Evolutionary conservation across 108 stramenopile genomes (phyloP), one percentile per base, ranked within the genome.

Genomic region (Schizochytrium sp.): DNA sequence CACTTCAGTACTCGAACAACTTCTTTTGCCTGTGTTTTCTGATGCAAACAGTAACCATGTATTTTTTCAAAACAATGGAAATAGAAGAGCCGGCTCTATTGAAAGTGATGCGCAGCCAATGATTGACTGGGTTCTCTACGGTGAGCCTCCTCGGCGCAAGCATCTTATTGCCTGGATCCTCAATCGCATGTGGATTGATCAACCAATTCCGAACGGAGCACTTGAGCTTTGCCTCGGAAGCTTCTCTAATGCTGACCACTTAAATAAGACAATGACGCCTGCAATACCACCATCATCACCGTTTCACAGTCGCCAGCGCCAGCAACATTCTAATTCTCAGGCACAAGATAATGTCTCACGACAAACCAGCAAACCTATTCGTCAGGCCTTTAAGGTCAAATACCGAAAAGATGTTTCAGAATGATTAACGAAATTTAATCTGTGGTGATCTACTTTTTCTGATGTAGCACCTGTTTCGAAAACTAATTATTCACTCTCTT

Each of bases 141-240:
- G 76, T 53, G 53, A 83, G 76, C 76, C 76, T 5, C 76, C 76
- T 10, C 76, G 76, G 50, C 76, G 76, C 47, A 83, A 83, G 47
- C n/a, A 83, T 3, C 76, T 83, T 42, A 17, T 83, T 12, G 53
- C 47, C 45, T 83, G 76, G 76, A 83, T 83, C 76, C 53, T 83
- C 0, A 2, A 55, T 10, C 76, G 76, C 47, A 83, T 83, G 76
- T 83, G 76, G 76, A 47, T 83, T 28, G 76, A 83, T 50, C 50
- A 83, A 40, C 28, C 13, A 5, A 38, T 8, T 7, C 17, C 13
- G 53, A 53, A 83, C 55, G 76, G 76, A n/a, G 45, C 28, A 5
- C 47, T 83, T 38, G 76, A 83, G 76, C 76, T 83, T 55, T 83
- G 76, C 76, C 76, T 83, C n/a, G 76, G 76, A 0, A 83, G 76